Conservation (phyloP, 768 basidiomycete species). For the Leccinum fibrillosum region DNA sequence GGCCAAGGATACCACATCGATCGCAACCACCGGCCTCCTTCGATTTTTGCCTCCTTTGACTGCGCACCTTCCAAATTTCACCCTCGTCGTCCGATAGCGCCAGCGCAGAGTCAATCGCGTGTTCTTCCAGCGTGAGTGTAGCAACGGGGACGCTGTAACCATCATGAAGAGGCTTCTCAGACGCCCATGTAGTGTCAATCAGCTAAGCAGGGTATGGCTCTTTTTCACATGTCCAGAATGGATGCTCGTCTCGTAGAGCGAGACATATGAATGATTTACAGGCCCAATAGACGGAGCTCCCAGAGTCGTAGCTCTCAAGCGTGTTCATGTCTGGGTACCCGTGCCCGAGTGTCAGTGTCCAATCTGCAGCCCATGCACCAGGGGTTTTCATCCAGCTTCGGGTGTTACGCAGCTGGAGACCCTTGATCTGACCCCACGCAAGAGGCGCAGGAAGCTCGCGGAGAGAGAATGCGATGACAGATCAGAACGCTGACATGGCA, state of each 20-base stretch:
- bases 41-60: background rate
- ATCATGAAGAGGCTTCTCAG: background rate
- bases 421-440: background rate
- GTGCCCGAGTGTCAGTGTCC: background rate
- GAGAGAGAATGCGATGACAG: background rate
- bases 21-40: background rate
- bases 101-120: background rate
- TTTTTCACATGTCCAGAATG: background rate
- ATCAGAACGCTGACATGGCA: background rate
- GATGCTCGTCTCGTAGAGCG: background rate
- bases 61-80: background rate
- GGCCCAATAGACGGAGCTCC: background rate
- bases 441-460: background rate
- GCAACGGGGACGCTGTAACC: background rate
- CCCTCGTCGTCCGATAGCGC: background rate
- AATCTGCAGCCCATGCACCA: background rate
- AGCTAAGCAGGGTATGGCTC: background rate
- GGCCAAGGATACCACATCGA: background rate
- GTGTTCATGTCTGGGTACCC: background rate
- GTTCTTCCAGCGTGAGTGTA: background rate
- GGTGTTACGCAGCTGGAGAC: background rate
- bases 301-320: background rate
- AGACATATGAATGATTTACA: background rate
- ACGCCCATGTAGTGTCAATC: background rate
- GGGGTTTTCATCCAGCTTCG: background rate